Percentiles rank a stretch among this genome's conserved stretches.
These are phyloP conservation scores for Geranium brycei DNA, from an alignment of 345 rosid species.

Conservation along the genomic window DNA sequence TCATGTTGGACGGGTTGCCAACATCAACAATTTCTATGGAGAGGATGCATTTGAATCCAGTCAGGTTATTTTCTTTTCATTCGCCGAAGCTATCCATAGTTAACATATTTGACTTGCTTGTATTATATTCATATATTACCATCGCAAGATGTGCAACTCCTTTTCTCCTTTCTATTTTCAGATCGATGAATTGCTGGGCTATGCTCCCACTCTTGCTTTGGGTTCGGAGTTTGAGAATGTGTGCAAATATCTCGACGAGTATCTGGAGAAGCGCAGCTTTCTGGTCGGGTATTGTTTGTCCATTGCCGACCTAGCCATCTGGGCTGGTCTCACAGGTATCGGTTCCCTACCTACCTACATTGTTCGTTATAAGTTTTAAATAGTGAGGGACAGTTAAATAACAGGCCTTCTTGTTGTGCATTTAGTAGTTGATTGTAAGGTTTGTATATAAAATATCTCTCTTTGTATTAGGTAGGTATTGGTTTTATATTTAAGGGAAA, in stretches of 20 bases:
- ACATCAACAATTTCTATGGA: conserved; percentile 39
- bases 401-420: not conserved
- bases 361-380: not conserved
- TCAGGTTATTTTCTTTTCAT: conserved; percentile 30
- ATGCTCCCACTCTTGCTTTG: conserved; percentile 43
- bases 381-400: too few relatives aligned
- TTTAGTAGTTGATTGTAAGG: too few relatives aligned
- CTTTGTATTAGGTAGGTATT: too few relatives aligned
- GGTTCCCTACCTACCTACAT: not conserved
- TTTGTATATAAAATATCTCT: too few relatives aligned
- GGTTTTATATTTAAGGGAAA: too few relatives aligned
- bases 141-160: not conserved
- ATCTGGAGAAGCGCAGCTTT: conserved; percentile 42
- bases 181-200: conserved; percentile 86
- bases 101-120: not conserved
- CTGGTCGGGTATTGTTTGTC: conserved; percentile 58
- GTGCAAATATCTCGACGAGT: conserved; percentile 41
- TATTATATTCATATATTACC: not conserved
- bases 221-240: conserved; percentile 82
- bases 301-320: conserved; percentile 72
- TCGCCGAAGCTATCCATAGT: not conserved
- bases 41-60: conserved; percentile 31
- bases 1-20: conserved; percentile 40
- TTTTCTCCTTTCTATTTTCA: conserved; percentile 13
- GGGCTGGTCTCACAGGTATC: conserved; percentile 81